Percentiles rank a stretch among this genome's conserved stretches.
Conservation (phyloP, 345 rosid genomes). For the Aurinia saxatilis region DNA sequence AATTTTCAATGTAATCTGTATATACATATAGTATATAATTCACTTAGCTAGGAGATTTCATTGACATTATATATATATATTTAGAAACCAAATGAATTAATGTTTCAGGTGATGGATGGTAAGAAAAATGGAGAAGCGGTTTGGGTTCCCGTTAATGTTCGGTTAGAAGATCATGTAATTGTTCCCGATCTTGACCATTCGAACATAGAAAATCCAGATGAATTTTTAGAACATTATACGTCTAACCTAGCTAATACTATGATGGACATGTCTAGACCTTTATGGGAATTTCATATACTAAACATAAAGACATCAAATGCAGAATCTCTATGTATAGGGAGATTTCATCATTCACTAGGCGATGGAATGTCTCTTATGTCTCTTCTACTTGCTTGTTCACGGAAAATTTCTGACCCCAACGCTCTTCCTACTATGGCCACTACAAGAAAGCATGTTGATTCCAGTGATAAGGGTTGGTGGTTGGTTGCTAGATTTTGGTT, state of each 20-base stretch:
- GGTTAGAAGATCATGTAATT: constrained; percentile 19
- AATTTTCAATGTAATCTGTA: no score
- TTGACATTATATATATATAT: no score
- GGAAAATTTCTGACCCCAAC: constrained; percentile 41
- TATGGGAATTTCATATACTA: constrained; percentile 69
- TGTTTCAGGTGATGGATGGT: constrained; percentile 7
- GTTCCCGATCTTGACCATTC: constrained; percentile 25
- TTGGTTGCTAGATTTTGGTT: constrained; percentile 31
- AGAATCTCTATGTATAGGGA: constrained; percentile 31
- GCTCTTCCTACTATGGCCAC: constrained; percentile 46
- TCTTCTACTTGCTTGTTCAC: constrained; percentile 41
- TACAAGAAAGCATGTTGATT: not conserved
- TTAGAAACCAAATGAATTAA: constrained; percentile 32
- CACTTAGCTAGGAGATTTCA: no score
- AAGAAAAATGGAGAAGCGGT: constrained; percentile 38
- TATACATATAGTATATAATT: no score
- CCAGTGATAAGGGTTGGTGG: constrained; percentile 21
- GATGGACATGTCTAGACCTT: constrained; percentile 47
- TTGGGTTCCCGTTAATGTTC: constrained; percentile 23
- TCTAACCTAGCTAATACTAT: constrained; percentile 41
- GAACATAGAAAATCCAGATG: constrained; percentile 36
- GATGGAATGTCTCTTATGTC: constrained; percentile 56
- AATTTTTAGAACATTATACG: constrained; percentile 48
- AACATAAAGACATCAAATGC: constrained; percentile 55
- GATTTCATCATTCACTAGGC: constrained; percentile 48